These are phyloP conservation scores for Exsudoporus frostii DNA, from an alignment of 768 basidiomycete genomes.

Conservation along the genomic window DNA sequence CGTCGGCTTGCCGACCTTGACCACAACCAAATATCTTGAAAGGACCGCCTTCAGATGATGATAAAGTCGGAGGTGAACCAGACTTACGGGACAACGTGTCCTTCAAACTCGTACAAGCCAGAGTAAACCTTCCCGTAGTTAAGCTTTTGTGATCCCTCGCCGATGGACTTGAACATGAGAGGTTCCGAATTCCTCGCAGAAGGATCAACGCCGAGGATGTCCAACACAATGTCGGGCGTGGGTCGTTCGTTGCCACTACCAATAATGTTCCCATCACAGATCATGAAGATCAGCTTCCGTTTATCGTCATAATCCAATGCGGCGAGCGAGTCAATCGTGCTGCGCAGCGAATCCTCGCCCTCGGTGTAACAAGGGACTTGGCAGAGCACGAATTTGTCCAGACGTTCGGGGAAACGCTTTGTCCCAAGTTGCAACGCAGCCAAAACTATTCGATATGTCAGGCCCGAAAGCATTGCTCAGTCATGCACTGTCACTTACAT, in stretches of 20 bases:
- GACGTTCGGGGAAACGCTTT: constrained; percentile 60
- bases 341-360: constrained; percentile 64
- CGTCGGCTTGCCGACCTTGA: constrained; percentile 66
- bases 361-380: constrained; percentile 72
- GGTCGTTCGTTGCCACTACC: constrained; percentile 66
- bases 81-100: constrained; percentile 64
- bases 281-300: constrained; percentile 61
- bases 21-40: constrained; percentile 54
- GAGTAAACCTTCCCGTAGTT: constrained; percentile 73
- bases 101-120: constrained; percentile 67
- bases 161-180: constrained; percentile 64
- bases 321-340: constrained; percentile 67
- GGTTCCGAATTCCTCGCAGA: constrained; percentile 61
- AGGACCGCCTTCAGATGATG: not conserved
- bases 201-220: constrained; percentile 65
- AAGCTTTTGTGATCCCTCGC: constrained; percentile 62
- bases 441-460: constrained; percentile 43
- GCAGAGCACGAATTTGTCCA: constrained; percentile 68
- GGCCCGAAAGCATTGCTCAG: not conserved
- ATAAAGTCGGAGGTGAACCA: not conserved
- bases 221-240: constrained; percentile 64
- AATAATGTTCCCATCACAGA: constrained; percentile 72
- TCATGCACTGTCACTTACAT: constrained; percentile 41
- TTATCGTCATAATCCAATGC: constrained; percentile 68
- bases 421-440: constrained; percentile 59